phyloP scores from a whole-genome alignment of 805 yeast species.

The Ogataea henricii region DNA sequence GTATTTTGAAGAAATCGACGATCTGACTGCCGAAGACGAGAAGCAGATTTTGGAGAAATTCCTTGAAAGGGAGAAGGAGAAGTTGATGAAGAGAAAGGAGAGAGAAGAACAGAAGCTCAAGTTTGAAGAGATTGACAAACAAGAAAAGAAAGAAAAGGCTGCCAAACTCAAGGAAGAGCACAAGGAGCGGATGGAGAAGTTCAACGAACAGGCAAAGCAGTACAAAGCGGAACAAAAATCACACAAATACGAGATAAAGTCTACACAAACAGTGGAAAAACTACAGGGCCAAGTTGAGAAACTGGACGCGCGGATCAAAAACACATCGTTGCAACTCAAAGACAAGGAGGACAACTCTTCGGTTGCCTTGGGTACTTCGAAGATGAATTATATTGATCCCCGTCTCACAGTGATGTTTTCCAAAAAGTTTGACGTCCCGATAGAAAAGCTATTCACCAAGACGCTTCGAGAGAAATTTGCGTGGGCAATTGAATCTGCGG shows the following conservation, averaged over 20 bases:
- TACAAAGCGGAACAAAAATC: slow-evolving; percentile 59
- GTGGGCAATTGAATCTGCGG: slow-evolving; percentile 95
- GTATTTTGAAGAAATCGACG: slow-evolving; percentile 69
- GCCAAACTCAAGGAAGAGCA: slow-evolving; percentile 55
- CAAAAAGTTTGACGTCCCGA: slow-evolving; percentile 83
- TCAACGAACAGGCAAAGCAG: slow-evolving; percentile 51
- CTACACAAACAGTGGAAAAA: slow-evolving; percentile 63
- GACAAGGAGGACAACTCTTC: slow-evolving; percentile 94
- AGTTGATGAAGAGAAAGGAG: slow-evolving; percentile 60
- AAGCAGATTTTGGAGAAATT: slow-evolving; percentile 57
- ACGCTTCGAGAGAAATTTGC: slow-evolving; percentile 88
- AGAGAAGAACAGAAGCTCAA: slow-evolving; percentile 77
- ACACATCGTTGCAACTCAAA: slow-evolving; percentile 71
- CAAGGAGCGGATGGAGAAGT: slow-evolving; percentile 53
- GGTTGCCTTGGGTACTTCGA: slow-evolving; percentile 90
- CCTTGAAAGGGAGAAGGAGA: slow-evolving; percentile 66
- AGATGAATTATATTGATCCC: slow-evolving; percentile 94
- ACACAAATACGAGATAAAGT: slow-evolving; percentile 58
- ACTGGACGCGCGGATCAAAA: slow-evolving; percentile 68
- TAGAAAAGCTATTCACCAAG: slow-evolving; percentile 88
- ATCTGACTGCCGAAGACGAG: slow-evolving; percentile 65
- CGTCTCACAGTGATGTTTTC: slow-evolving; percentile 86
- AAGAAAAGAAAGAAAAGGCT: slow-evolving; percentile 53
- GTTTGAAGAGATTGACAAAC: slow-evolving; percentile 56
- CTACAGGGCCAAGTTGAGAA: slow-evolving; percentile 69